Conservation (phyloP, 805 yeast genomes). For the Wickerhamomyces pijperi region DNA sequence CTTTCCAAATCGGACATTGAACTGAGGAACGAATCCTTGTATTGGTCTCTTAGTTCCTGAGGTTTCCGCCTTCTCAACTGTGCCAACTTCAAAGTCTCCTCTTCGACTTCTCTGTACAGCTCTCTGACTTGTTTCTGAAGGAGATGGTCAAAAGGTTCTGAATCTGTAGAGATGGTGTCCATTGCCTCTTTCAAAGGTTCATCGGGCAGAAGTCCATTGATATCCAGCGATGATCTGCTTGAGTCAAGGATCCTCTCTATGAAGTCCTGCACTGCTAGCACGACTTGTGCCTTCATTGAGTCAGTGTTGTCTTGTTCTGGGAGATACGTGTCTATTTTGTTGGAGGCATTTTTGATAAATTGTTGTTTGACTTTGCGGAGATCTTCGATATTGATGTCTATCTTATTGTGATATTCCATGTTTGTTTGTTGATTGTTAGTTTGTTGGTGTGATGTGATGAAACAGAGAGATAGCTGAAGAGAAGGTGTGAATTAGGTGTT, state of each 20-base stretch:
- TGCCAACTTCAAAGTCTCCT: constrained; percentile 45
- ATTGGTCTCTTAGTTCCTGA: constrained; percentile 23
- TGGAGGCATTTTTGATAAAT: constrained; percentile 28
- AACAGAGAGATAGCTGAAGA: no score
- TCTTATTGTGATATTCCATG: constrained; percentile 21
- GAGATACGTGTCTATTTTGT: constrained; percentile 37
- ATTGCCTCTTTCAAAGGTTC: constrained; percentile 15
- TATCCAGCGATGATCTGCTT: constrained; percentile 38
- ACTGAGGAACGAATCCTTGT: constrained; percentile 26
- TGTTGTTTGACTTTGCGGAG: constrained; percentile 35
- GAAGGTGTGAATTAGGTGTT: no score
- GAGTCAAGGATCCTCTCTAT: constrained; percentile 47
- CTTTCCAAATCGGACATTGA: constrained; percentile 17
- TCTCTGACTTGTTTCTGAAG: constrained; percentile 49
- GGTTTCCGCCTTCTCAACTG: constrained; percentile 46
- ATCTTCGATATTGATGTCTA: constrained; percentile 42
- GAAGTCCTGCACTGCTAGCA: constrained; percentile 31
- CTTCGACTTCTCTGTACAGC: constrained; percentile 49
- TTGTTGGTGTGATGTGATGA: no score
- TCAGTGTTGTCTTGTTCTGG: constrained; percentile 30
- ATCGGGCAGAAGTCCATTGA: constrained; percentile 38
- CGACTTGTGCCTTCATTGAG: constrained; percentile 34
- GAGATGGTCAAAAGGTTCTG: constrained; percentile 63
- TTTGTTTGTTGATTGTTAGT: no score
- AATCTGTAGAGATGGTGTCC: constrained; percentile 20